Evolutionary conservation across 2,329 filamentous ascomycete species (phyloP), one percentile per base, ranked within the genome.

Genomic region (Teratosphaeria viscida): DNA sequence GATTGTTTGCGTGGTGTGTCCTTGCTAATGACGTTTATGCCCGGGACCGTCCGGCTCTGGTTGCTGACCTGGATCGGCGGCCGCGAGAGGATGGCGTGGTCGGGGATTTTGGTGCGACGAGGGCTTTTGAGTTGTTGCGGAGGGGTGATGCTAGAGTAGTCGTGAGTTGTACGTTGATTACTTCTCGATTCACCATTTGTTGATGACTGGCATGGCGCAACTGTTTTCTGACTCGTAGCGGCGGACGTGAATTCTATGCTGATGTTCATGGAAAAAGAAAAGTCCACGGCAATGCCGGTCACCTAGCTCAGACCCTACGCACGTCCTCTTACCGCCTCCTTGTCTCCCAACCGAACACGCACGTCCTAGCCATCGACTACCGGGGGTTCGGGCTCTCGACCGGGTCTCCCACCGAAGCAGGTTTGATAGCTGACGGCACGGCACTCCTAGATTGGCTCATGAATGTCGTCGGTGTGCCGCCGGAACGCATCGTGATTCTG

Each of bases 281-380:
- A 62, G 61, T 71, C 60, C 68, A 71, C 60, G 69, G 89, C 79
- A 97, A 96, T 73, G 91, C 90, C 37, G 92, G 90, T 5, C 89
- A 95, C 67, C 74, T 97, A 34, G 90, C 87, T 19, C 89, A 95
- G 72, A 85, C 84, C 61, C 82, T 86, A 71, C 85, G 92, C 16
- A 87, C 90, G 2, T 80, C 85, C 35, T 88, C 85, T 59, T 95
- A 95, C 72, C 89, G 91, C 66, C 81, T 85, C 53, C 78, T 96
- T 52, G 84, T 90, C 3, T 83, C 87, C 57, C 84, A 86, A 2
- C 88, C 87, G 1, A 78, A 82, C 59, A 83, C 91, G 58, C 92
- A 96, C 70, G 82, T 96, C 53, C 78, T 96, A n/a, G 84, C 90
- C 47, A 85, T 96, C 67, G 91, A 96, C 77, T 96, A 96, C 74